Evolutionary conservation across 2,329 filamentous ascomycete genomes (phyloP).

Genomic region (Shiraia bambusicola): DNA sequence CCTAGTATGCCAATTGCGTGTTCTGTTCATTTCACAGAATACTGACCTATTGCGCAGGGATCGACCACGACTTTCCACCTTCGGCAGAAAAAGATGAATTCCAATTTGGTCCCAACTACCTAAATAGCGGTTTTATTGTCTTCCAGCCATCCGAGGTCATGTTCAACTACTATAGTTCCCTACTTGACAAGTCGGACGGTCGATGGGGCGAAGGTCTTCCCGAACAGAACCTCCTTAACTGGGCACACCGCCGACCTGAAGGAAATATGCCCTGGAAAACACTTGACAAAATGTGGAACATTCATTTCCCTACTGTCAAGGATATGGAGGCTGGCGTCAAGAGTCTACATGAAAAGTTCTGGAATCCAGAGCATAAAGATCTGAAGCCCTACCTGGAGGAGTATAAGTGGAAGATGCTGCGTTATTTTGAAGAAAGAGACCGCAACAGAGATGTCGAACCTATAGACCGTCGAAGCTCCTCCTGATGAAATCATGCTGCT

Average conservation of each 20-base stretch:
- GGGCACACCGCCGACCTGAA: conserved; percentile 28
- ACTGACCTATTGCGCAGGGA: conserved; percentile 25
- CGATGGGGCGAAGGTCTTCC: conserved; percentile 27
- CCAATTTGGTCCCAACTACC: conserved; percentile 21
- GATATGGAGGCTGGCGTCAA: conserved; percentile 37
- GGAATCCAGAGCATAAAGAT: conserved; percentile 22
- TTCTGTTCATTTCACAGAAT: conserved; percentile 30
- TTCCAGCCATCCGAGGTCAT: conserved; percentile 24
- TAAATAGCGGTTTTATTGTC: conserved; percentile 41
- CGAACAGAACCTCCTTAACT: conserved; percentile 42
- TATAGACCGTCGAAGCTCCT: too few relatives aligned
- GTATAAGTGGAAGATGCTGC: conserved; percentile 40
- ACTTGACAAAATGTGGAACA: conserved; percentile 37
- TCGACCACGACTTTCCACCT: conserved; percentile 21
- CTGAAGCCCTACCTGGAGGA: conserved; percentile 25
- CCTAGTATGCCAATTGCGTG: neutral
- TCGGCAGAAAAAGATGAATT: neutral
- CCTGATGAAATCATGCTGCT: too few relatives aligned
- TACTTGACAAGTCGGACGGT: conserved; percentile 19
- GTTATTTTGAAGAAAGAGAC: conserved; percentile 28
- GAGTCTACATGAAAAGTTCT: conserved; percentile 42
- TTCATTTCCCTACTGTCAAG: conserved; percentile 32
- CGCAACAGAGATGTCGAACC: neutral
- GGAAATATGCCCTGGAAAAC: conserved; percentile 41
- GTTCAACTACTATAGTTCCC: conserved; percentile 27